A percentile compares a stretch with the other conserved stretches of the same genome.
Evolutionary conservation across 345 rosid genomes (phyloP).

Genomic region (Bruguiera sexangula): DNA sequence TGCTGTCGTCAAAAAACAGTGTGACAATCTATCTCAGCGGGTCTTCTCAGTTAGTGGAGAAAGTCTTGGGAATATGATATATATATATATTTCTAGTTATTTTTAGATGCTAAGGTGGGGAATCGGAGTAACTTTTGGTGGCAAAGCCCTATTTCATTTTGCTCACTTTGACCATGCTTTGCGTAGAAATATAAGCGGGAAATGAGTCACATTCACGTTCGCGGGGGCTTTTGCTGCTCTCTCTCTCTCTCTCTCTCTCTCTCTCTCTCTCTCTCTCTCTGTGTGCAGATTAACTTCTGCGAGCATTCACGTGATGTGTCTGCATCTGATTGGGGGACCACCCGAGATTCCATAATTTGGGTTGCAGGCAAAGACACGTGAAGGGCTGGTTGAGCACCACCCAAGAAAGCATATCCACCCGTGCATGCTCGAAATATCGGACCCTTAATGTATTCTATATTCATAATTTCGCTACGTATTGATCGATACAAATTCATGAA

Average conservation of each 20-base stretch:
- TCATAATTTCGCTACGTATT: too few species aligned
- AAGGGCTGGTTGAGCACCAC: conserved; percentile 4
- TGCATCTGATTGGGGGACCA: conserved; percentile 40
- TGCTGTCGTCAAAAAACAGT: too few species aligned
- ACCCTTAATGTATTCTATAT: too few species aligned
- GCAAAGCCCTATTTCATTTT: not conserved
- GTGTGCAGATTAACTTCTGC: conserved; percentile 28
- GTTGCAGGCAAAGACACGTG: conserved; percentile 34
- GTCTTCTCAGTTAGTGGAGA: too few species aligned
- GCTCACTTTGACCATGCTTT: not conserved
- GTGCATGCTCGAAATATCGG: not conserved
- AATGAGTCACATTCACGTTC: conserved; percentile 14
- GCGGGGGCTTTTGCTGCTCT: conserved; percentile 17
- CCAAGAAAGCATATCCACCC: not conserved
- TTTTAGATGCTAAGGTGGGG: too few species aligned
- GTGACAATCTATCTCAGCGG: too few species aligned
- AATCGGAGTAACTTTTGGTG: not conserved
- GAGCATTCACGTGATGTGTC: conserved; percentile 61
- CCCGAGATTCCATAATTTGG: conserved; percentile 41
- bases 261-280: too few species aligned
- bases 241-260: conserved; percentile 2
- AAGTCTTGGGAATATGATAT: too few species aligned
- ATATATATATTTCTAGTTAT: too few species aligned
- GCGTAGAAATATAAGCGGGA: not conserved
- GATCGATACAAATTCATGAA: too few species aligned